Evolutionary conservation across 805 yeast species (phyloP).

Genomic region (Dipodascus geniculatus): DNA sequence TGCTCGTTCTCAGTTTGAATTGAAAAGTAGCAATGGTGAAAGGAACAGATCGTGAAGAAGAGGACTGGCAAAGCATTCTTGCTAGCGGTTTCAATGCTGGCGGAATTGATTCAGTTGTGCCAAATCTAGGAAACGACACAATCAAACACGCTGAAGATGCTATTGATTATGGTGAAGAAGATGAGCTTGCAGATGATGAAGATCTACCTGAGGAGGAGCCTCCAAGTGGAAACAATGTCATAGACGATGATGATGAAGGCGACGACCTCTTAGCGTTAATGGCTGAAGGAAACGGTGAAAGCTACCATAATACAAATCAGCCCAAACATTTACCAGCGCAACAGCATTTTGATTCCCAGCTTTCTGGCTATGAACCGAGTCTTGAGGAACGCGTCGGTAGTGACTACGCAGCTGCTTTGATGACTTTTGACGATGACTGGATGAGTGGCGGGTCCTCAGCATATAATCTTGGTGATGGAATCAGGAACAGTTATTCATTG

Average conservation of each 20-base stretch:
- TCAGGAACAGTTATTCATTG: not conserved
- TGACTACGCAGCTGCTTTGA: not conserved
- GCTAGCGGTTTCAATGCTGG: constrained; percentile 15
- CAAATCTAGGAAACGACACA: constrained; percentile 33
- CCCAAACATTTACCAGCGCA: constrained; percentile 20
- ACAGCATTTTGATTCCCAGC: not conserved
- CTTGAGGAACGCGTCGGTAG: not conserved
- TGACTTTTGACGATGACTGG: constrained; percentile 1
- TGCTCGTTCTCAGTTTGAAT: not conserved
- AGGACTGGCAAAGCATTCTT: constrained; percentile 24
- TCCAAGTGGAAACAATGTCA: constrained; percentile 14
- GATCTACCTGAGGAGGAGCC: constrained; percentile 23
- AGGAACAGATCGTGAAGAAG: constrained; percentile 16
- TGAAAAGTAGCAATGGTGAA: not conserved
- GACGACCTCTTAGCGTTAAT: not conserved
- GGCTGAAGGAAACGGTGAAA: constrained; percentile 11
- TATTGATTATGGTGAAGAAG: constrained; percentile 86
- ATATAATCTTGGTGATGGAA: not conserved
- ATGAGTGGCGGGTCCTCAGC: not conserved
- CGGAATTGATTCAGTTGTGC: constrained; percentile 19
- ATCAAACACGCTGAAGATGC: constrained; percentile 84
- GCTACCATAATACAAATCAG: constrained; percentile 10
- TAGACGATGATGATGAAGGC: constrained; percentile 27
- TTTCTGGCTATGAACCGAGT: not conserved
- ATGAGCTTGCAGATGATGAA: constrained; percentile 88